Conservation (phyloP, 495 filamentous ascomycete species). For the Apiosordaria backusii region DNA sequence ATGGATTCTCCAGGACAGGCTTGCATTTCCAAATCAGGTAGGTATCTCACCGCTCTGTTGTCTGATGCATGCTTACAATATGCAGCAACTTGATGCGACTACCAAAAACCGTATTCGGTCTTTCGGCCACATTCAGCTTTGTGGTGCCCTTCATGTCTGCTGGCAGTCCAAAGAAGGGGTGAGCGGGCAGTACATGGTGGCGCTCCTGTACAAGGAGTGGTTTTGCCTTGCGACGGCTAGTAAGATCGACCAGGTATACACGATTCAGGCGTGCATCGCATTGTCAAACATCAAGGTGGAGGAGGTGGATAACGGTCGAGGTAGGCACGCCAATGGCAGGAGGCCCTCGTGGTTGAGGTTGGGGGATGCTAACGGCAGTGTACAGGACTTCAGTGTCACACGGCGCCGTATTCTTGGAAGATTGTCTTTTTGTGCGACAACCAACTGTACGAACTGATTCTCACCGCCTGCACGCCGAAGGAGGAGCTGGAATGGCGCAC, state of each 20-base stretch:
- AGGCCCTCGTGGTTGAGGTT: not conserved
- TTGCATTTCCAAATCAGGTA: constrained; percentile 71
- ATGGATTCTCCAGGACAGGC: constrained; percentile 73
- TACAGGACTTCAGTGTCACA: constrained; percentile 79
- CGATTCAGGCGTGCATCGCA: constrained; percentile 70
- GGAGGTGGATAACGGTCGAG: constrained; percentile 75
- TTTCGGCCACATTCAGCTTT: constrained; percentile 78
- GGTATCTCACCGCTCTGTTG: constrained; percentile 11
- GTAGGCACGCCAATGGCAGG: constrained; percentile 42
- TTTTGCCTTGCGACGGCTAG: constrained; percentile 69
- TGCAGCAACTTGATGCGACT: constrained; percentile 41
- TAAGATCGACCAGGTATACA: constrained; percentile 59
- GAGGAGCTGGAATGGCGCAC: constrained; percentile 78
- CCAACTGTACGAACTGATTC: constrained; percentile 75
- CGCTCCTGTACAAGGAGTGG: constrained; percentile 78
- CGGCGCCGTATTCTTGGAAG: constrained; percentile 88
- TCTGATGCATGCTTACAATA: constrained; percentile 19
- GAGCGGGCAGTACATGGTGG: constrained; percentile 78
- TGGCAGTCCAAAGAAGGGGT: constrained; percentile 67
- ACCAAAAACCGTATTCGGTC: constrained; percentile 61
- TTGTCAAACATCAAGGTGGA: constrained; percentile 70
- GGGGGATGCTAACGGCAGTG: constrained; percentile 13
- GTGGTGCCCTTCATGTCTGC: constrained; percentile 81
- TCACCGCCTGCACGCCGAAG: constrained; percentile 79
- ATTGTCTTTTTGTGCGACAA: constrained; percentile 76